Percentiles rank a stretch among this genome's conserved stretches.
phyloP scores from a whole-genome alignment of 2,329 filamentous ascomycete genomes.

The Amesomyces nigricolor region DNA sequence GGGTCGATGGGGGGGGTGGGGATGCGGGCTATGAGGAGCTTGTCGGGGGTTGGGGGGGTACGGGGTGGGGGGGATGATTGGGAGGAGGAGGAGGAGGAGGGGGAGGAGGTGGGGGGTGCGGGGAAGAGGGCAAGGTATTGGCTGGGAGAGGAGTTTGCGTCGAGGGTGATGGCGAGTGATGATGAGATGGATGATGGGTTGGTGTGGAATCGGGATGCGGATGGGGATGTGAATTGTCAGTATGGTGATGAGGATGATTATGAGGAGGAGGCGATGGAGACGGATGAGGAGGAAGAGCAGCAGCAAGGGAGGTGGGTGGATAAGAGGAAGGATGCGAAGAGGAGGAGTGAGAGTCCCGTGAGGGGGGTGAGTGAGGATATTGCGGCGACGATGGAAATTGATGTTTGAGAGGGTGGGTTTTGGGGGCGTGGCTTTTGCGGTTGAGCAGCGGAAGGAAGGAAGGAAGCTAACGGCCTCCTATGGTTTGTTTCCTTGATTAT shows the following conservation, averaged over 20 bases:
- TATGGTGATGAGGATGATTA: conserved; percentile 45
- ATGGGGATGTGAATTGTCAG: conserved; percentile 49
- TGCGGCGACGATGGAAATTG: conserved; percentile 58
- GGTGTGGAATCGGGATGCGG: conserved; percentile 53
- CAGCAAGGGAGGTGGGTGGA: conserved; percentile 21
- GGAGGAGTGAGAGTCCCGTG: conserved; percentile 40
- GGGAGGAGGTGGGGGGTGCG: conserved; percentile 47
- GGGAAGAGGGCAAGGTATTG: conserved; percentile 83
- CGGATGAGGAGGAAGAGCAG: conserved; percentile 33
- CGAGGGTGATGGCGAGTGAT: conserved; percentile 39
- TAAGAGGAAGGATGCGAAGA: conserved; percentile 24
- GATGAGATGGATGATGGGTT: conserved; percentile 48
- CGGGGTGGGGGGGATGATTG: too few species aligned
- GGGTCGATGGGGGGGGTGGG: conserved; percentile 1
- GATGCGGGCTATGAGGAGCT: conserved; percentile 19
- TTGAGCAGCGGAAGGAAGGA: too few species aligned
- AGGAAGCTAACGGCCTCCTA: too few species aligned
- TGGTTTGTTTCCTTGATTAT: too few species aligned
- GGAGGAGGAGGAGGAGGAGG: conserved; percentile 35
- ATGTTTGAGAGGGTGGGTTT: conserved; percentile 26
- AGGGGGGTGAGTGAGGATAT: conserved; percentile 59
- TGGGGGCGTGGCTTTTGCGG: not conserved
- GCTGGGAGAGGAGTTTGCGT: conserved; percentile 64
- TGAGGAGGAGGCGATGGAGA: conserved; percentile 32
- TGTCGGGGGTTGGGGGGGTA: conserved; percentile 24